Evolutionary conservation across 306 rosid species (phyloP), one percentile per base, ranked within the genome.

Genomic region (Ormosia emarginata): DNA sequence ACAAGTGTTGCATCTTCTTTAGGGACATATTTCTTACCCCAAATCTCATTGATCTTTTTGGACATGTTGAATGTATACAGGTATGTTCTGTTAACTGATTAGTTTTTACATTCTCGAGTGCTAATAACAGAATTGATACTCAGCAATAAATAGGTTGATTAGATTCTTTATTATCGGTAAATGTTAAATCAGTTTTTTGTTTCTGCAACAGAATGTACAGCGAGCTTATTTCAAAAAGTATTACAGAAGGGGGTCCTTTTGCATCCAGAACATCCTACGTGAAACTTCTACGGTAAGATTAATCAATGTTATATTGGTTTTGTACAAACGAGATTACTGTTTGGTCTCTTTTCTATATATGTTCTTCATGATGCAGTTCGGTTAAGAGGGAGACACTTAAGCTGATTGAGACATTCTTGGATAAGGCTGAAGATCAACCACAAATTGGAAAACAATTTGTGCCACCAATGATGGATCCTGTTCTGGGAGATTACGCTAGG

Each of bases 391-490:
- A 96, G 83, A 93, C 99, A 30, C 97, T 96, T 34, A 93, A 96
- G 91, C 83, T 96, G 66, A 92, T 96, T 2, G 99, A 96, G 87
- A 93, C 99, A 59, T 96, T 96, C 88, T 86, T 96, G 91, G 99
- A 96, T 87, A 96, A 93, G 88, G 99, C 99, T 0, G 99, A 96
- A 85, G 99, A 96, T 87, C 99, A 96, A 67, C 90, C 97, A 53
- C 99, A 92, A 75, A 96, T 91, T 69, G 99, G 99, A 67, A 96
- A 92, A 69, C 99, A 96, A 63, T 93, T 96, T 90, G 99, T 96
- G 85, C 97, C 99, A 30, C 99, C 99, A 2, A 96, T 96, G 99
- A 87, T 96, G 97, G 99, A 96, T 90, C 98, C 98, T 8, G 97
- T 96, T 62, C 94, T 96, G 6, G 96, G 94, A 75, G 99, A 96